These are phyloP conservation scores for Phytopythium helicoides DNA, from an alignment of 352 stramenopile genomes.

Conservation along the genomic window DNA sequence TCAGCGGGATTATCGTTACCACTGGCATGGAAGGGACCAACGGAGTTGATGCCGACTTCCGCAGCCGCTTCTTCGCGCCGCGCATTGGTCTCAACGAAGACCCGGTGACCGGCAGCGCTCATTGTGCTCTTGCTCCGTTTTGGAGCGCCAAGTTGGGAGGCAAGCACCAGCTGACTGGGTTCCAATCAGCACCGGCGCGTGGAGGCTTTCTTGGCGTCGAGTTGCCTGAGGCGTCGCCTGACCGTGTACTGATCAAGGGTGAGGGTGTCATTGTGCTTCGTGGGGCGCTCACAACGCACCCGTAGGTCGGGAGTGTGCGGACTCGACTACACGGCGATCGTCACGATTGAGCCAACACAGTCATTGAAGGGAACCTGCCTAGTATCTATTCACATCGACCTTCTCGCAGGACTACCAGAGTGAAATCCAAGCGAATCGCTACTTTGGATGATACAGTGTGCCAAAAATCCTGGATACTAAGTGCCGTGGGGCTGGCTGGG, in stretches of 20 bases:
- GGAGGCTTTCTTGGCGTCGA: constrained; percentile 24
- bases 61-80: constrained; percentile 81
- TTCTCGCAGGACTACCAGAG: no score
- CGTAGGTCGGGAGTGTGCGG: background rate
- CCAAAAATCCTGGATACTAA: no score
- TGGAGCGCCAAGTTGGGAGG: constrained; percentile 38
- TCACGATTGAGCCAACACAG: no score
- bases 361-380: no score
- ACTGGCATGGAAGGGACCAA: constrained; percentile 11
- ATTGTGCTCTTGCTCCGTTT: constrained; percentile 82
- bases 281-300: background rate
- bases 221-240: constrained; percentile 6
- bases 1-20: constrained; percentile 36
- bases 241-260: constrained; percentile 31
- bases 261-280: constrained; percentile 10
- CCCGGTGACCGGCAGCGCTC: constrained; percentile 87
- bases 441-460: no score
- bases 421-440: no score
- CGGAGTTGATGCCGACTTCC: constrained; percentile 26
- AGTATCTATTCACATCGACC: no score
- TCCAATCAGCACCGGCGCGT: constrained; percentile 22
- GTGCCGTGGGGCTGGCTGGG: no score
- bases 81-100: constrained; percentile 89
- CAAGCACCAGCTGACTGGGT: constrained; percentile 19
- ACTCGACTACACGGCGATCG: no score